These are phyloP conservation scores for Warburgia ugandensis DNA, from an alignment of 164 flowering plant species.

Conservation along the genomic window DNA sequence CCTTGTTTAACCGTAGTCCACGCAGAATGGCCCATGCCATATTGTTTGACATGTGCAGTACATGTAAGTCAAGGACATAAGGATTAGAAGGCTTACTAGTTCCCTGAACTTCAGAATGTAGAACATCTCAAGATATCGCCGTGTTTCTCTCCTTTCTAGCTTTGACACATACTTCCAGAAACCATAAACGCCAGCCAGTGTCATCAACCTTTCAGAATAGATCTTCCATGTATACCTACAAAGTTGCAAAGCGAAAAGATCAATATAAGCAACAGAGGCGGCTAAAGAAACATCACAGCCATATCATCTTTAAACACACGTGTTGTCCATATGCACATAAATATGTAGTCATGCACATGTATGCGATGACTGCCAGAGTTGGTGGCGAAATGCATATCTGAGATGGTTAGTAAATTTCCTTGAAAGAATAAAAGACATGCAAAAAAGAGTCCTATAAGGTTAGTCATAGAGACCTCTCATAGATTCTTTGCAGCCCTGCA, in stretches of 20 bases:
- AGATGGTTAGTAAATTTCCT: no score
- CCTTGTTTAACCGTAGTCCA: no score
- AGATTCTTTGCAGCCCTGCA: conserved; percentile 53
- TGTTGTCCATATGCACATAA: no score
- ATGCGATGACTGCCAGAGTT: no score
- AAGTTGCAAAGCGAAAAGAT: conserved; percentile 3
- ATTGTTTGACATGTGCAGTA: no score
- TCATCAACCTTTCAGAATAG: conserved; percentile 88
- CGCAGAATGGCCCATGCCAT: no score
- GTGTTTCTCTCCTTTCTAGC: conserved; percentile 91
- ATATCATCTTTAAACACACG: no score
- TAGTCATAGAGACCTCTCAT: conserved; percentile 46
- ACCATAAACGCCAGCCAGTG: conserved; percentile 91
- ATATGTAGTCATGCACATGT: no score
- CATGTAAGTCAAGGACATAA: no score
- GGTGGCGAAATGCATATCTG: no score
- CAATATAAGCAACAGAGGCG: background rate
- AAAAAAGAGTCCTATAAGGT: no score
- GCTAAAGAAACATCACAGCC: background rate
- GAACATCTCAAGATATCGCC: conserved; percentile 96
- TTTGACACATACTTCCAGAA: conserved; percentile 98
- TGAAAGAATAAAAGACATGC: no score
- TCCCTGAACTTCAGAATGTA: conserved; percentile 85
- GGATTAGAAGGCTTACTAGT: conserved; percentile 54
- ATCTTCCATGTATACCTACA: conserved; percentile 94